Conservation (phyloP, 257 asterid genomes). For the Linaria vulgaris region DNA sequence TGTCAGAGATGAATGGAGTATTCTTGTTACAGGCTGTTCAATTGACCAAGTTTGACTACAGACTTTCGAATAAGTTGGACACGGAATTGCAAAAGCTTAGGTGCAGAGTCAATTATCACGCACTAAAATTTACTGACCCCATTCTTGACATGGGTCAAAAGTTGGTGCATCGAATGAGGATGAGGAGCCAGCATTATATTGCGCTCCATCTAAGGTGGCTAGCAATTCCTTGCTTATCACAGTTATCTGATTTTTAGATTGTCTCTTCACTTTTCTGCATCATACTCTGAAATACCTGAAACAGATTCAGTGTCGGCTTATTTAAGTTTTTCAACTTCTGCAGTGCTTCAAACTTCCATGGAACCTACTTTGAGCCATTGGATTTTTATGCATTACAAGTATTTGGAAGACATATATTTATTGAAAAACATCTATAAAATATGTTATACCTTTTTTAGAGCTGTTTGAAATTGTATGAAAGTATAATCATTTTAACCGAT, state of each 20-base stretch:
- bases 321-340: too few relatives aligned
- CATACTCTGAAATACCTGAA: slow-evolving; percentile 20
- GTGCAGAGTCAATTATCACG: slow-evolving; percentile 94
- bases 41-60: slow-evolving; percentile 88
- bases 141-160: slow-evolving; percentile 75
- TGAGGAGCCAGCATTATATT: slow-evolving; percentile 74
- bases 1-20: slow-evolving; percentile 19
- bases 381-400: too few relatives aligned
- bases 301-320: background rate
- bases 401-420: too few relatives aligned
- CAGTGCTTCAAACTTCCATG: background rate
- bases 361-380: slow-evolving; percentile 4
- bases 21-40: slow-evolving; percentile 75
- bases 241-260: slow-evolving; percentile 6
- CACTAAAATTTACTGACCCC: slow-evolving; percentile 82
- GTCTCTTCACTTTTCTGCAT: slow-evolving; percentile 3
- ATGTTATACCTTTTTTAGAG: too few relatives aligned
- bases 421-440: too few relatives aligned
- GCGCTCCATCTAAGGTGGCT: slow-evolving; percentile 90
- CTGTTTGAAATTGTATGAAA: too few relatives aligned
- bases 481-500: too few relatives aligned
- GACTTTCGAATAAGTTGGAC: slow-evolving; percentile 84
- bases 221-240: slow-evolving; percentile 9
- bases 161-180: slow-evolving; percentile 81
- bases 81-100: slow-evolving; percentile 89